These are phyloP conservation scores for Aureobasidium sp. DNA, from an alignment of 2,329 filamentous ascomycete genomes.

Conservation along the genomic window DNA sequence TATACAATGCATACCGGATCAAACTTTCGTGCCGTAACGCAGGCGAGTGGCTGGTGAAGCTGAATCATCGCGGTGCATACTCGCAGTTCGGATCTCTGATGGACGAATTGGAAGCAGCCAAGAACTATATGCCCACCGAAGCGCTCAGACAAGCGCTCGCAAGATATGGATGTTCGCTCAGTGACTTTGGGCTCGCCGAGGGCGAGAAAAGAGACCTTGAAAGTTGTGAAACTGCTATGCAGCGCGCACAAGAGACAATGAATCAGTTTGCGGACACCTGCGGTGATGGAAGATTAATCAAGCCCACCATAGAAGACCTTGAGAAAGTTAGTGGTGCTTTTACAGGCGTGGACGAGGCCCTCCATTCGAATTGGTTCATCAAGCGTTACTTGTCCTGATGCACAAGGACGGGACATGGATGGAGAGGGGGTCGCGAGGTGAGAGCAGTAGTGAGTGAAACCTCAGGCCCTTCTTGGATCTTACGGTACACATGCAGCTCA, in stretches of 20 bases:
- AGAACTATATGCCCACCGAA: not conserved
- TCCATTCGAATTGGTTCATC: not conserved
- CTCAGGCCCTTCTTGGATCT: no score
- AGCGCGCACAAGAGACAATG: not conserved
- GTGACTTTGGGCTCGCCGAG: no score
- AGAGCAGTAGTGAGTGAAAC: no score
- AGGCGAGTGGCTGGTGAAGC: not conserved
- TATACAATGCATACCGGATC: not conserved
- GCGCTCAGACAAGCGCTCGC: no score
- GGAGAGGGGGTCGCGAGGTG: no score
- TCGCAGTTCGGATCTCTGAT: not conserved
- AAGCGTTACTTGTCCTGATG: no score
- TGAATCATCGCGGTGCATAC: not conserved
- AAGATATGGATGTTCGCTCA: no score
- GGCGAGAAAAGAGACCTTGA: not conserved
- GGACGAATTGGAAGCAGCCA: not conserved
- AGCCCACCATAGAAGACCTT: not conserved
- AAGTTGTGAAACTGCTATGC: not conserved
- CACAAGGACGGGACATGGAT: no score
- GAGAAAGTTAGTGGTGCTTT: not conserved
- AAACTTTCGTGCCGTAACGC: not conserved
- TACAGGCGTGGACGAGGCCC: not conserved
- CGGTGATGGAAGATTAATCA: not conserved
- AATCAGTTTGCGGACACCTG: not conserved
- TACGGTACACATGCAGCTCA: no score